These are phyloP conservation scores for Arthromyces matolae DNA, from an alignment of 768 basidiomycete species.

Conservation along the genomic window DNA sequence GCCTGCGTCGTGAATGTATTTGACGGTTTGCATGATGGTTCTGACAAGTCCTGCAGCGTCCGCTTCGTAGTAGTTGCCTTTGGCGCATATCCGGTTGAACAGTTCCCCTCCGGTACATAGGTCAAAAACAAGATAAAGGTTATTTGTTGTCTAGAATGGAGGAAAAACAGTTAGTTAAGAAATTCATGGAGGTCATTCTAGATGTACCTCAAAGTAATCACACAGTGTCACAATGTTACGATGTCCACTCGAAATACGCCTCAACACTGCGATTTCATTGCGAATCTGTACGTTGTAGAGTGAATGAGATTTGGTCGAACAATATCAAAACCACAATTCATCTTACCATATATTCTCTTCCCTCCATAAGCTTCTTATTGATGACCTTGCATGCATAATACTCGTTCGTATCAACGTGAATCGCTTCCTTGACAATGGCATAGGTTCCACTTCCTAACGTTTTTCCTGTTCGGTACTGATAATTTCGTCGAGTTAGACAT, in stretches of 20 bases:
- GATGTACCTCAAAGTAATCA: conserved; percentile 88
- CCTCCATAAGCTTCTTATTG: conserved; percentile 99
- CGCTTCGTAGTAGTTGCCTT: conserved; percentile 93
- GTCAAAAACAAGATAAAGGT: conserved; percentile 93
- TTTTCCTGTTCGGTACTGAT: conserved; percentile 82
- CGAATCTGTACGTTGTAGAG: too few species aligned
- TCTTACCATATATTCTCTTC: conserved; percentile 93
- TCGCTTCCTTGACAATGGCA: conserved; percentile 92
- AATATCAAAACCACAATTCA: conserved; percentile 6
- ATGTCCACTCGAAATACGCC: conserved; percentile 88
- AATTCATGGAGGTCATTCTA: neutral
- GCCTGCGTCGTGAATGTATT: conserved; percentile 86
- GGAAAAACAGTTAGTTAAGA: conserved; percentile 1
- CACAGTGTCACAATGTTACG: conserved; percentile 88
- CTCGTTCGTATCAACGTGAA: conserved; percentile 85
- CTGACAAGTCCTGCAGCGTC: conserved; percentile 89
- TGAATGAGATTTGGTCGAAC: conserved; percentile 2
- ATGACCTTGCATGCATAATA: conserved; percentile 99
- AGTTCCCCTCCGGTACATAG: conserved; percentile 96
- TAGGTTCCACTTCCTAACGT: conserved; percentile 91
- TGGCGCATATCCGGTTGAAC: conserved; percentile 98
- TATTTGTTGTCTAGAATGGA: conserved; percentile 77
- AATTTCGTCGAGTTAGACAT: conserved; percentile 8
- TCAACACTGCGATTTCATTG: conserved; percentile 95
- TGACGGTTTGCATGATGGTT: conserved; percentile 82